Percentiles rank a stretch among this genome's conserved stretches.
Conservation (phyloP, 768 basidiomycete species). For the Tulasnella sp. region DNA sequence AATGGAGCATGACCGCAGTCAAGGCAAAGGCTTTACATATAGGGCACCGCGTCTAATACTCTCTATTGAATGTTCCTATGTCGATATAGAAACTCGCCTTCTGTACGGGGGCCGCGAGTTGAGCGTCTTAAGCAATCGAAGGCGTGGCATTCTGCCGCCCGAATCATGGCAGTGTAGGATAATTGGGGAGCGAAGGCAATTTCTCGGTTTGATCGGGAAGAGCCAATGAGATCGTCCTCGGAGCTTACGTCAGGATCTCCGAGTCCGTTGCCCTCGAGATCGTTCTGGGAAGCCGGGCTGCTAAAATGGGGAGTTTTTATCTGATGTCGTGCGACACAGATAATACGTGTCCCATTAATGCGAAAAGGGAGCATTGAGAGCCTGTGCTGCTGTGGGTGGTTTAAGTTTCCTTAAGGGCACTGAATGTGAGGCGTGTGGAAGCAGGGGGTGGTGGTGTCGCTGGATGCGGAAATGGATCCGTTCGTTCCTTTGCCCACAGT, state of each 20-base stretch:
- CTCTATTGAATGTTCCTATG: no score
- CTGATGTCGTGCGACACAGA: constrained; percentile 6
- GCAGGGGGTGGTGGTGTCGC: no score
- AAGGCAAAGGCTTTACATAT: background rate
- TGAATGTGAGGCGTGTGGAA: no score
- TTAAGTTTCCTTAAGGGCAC: no score
- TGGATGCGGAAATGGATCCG: no score
- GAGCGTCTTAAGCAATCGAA: background rate
- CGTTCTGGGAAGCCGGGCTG: background rate
- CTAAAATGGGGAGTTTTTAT: background rate
- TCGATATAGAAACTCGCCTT: no score
- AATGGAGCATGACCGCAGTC: background rate
- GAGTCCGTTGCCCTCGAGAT: background rate
- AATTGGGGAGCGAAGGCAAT: background rate
- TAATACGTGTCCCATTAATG: background rate
- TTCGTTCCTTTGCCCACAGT: no score
- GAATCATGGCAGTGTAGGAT: background rate
- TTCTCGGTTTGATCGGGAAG: background rate
- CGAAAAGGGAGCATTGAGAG: background rate
- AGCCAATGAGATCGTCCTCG: background rate
- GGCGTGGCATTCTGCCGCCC: background rate
- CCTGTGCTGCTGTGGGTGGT: no score
- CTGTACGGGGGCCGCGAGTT: background rate
- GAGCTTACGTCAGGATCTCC: background rate
- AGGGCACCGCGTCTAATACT: no score